phyloP scores from a whole-genome alignment of 2,329 filamentous ascomycete genomes.

The Fusarium mangiferae region DNA sequence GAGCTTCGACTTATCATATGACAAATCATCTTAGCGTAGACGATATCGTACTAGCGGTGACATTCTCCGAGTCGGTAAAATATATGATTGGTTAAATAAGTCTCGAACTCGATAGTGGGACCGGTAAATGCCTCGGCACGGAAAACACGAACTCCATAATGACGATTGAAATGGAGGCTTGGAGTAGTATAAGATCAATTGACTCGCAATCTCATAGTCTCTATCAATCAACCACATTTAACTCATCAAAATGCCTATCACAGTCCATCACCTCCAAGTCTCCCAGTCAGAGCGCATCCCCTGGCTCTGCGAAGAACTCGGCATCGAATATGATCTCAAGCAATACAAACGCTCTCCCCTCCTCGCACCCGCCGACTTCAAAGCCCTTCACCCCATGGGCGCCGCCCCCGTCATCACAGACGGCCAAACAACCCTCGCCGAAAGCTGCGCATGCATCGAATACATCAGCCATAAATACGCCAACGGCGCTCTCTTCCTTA shows the following conservation, averaged over 20 bases:
- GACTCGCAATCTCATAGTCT: no score
- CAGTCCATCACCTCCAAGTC: constrained; percentile 63
- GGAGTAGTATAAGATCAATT: constrained; percentile 1
- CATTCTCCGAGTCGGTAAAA: constrained; percentile 12
- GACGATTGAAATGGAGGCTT: neutral
- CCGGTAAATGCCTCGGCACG: constrained; percentile 23
- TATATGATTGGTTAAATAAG: neutral
- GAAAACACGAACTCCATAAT: constrained; percentile 4
- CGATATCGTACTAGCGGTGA: neutral
- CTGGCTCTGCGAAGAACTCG: constrained; percentile 73
- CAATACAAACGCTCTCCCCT: constrained; percentile 31
- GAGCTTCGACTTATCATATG: neutral
- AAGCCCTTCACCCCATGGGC: constrained; percentile 57
- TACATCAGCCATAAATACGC: constrained; percentile 69
- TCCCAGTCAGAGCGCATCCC: constrained; percentile 72
- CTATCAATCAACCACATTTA: neutral
- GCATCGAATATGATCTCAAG: constrained; percentile 58
- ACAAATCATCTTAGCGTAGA: neutral
- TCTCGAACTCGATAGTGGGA: neutral
- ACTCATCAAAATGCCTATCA: constrained; percentile 43
- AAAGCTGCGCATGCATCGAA: constrained; percentile 69
- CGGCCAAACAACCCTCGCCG: constrained; percentile 62
- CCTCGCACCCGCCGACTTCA: constrained; percentile 36
- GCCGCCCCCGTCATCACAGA: constrained; percentile 71
- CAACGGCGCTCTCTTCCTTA: constrained; percentile 58